Evolutionary conservation across 2,329 filamentous ascomycete species (phyloP).

Genomic region (Penicillium sp.): DNA sequence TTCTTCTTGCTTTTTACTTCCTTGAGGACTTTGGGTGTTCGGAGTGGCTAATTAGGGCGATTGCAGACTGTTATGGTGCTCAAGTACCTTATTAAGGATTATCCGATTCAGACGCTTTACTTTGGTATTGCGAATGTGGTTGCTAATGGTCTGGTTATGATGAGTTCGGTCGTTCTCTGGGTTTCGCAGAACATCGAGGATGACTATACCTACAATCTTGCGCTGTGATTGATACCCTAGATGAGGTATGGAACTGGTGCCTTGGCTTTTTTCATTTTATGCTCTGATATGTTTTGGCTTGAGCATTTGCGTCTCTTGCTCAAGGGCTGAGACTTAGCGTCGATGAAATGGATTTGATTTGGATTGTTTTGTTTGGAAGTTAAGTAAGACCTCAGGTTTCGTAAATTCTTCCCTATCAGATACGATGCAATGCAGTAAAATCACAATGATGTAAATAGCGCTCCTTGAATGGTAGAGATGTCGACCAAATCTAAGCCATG

Average conservation of each 20-base stretch:
- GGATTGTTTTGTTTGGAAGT: background rate
- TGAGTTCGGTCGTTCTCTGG: conserved; percentile 64
- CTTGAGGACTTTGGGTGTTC: background rate
- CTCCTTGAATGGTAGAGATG: background rate
- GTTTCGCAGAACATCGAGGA: conserved; percentile 69
- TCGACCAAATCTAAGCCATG: background rate
- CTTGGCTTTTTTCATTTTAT: conserved; percentile 18
- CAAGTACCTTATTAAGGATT: conserved; percentile 61
- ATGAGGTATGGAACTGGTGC: background rate
- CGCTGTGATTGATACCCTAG: conserved; percentile 45
- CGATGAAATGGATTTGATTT: conserved; percentile 9
- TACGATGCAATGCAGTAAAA: background rate
- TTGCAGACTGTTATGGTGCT: conserved; percentile 58
- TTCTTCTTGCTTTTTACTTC: background rate
- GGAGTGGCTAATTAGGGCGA: background rate
- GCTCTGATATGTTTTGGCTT: conserved; percentile 14
- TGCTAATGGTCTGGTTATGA: conserved; percentile 61
- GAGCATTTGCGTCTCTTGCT: conserved; percentile 8
- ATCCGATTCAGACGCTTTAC: conserved; percentile 59
- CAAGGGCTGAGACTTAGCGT: conserved; percentile 13
- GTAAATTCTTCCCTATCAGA: background rate
- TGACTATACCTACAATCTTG: conserved; percentile 66
- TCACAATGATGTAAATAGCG: background rate
- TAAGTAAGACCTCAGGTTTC: background rate
- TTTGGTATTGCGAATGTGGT: conserved; percentile 64